Evolutionary conservation across 2,329 filamentous ascomycete species (phyloP).

Genomic region (Colletotrichum melonis): DNA sequence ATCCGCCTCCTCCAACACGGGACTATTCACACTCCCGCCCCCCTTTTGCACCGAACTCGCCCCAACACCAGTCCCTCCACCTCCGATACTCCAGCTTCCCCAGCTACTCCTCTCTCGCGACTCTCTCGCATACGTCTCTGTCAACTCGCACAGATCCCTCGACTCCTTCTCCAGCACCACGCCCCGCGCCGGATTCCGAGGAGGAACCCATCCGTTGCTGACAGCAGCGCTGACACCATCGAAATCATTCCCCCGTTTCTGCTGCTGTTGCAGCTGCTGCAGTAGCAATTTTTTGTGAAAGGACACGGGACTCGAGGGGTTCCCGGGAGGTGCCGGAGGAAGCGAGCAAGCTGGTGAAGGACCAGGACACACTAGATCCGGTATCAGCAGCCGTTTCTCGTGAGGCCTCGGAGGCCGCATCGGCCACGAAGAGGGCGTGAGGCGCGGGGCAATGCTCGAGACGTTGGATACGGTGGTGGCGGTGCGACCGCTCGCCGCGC

Average conservation of each 20-base stretch:
- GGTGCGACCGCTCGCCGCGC: conserved; percentile 17
- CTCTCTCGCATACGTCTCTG: conserved; percentile 45
- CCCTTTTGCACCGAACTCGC: conserved; percentile 19
- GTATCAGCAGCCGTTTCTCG: conserved; percentile 49
- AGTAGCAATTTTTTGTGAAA: conserved; percentile 8
- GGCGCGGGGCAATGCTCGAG: background rate
- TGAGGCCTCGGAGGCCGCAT: conserved; percentile 49
- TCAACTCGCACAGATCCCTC: conserved; percentile 44
- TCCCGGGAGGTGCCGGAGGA: conserved; percentile 44
- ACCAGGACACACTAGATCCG: conserved; percentile 49
- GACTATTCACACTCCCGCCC: conserved; percentile 36
- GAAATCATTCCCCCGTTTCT: background rate
- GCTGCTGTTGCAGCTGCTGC: conserved; percentile 19
- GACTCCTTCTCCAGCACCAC: conserved; percentile 39
- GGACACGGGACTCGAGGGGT: background rate
- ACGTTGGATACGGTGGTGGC: conserved; percentile 11
- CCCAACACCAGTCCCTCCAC: background rate
- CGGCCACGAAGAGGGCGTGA: conserved; percentile 43
- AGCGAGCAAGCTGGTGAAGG: conserved; percentile 60
- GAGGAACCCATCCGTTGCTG: conserved; percentile 31
- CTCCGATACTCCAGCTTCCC: conserved; percentile 45
- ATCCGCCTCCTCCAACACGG: conserved; percentile 41
- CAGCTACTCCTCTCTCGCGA: conserved; percentile 46
- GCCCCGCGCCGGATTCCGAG: conserved; percentile 33
- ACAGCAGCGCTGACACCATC: conserved; percentile 27